A percentile compares a stretch with the other conserved stretches of the same genome.
Conservation (phyloP, 2,329 filamentous ascomycete species). For the Beauveria medogensis region DNA sequence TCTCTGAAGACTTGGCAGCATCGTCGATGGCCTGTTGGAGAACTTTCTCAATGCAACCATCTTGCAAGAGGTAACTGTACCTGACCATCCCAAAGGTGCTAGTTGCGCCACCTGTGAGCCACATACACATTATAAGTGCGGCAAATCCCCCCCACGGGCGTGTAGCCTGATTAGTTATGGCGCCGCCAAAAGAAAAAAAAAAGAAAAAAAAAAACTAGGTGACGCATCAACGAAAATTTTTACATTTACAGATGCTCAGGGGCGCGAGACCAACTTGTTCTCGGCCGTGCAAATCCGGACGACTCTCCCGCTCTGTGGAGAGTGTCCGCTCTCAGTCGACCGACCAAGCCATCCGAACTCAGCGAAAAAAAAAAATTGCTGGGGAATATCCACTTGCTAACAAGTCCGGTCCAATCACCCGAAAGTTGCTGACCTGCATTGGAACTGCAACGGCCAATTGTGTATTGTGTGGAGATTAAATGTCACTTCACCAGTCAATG, state of each 20-base stretch:
- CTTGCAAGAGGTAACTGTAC: not conserved
- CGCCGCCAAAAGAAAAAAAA: not conserved
- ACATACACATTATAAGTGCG: not conserved
- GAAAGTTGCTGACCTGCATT: not conserved
- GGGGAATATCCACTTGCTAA: not conserved
- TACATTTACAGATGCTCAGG: not conserved
- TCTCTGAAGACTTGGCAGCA: not conserved
- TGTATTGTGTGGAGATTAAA: constrained; percentile 1
- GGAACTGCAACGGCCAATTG: constrained; percentile 1
- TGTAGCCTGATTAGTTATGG: not conserved
- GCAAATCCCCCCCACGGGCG: no score
- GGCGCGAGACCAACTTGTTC: not conserved
- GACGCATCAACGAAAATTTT: not conserved
- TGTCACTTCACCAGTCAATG: not conserved
- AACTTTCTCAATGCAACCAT: not conserved
- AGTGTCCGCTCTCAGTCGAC: not conserved
- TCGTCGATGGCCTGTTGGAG: no score
- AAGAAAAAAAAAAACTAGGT: not conserved
- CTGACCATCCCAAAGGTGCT: not conserved
- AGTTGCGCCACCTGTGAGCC: not conserved
- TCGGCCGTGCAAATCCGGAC: not conserved
- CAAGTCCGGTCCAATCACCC: constrained; percentile 4
- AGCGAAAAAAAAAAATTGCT: not conserved
- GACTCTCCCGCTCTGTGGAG: not conserved
- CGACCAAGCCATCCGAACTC: not conserved